A percentile compares a stretch with the other conserved stretches of the same genome.
phyloP scores from a whole-genome alignment of 2,329 filamentous ascomycete genomes.

The Mariannaea elegans region DNA sequence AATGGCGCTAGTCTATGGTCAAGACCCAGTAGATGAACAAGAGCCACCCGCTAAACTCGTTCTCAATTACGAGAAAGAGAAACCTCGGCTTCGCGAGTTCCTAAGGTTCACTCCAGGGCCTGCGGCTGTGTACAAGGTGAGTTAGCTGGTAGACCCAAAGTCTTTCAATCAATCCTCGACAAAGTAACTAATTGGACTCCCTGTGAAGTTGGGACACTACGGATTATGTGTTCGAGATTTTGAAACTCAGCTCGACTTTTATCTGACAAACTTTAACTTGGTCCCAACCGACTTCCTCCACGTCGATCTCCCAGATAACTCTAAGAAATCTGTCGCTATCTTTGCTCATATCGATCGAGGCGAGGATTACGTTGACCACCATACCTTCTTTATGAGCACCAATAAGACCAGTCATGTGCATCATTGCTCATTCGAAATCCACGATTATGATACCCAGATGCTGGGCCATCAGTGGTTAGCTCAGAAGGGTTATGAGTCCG shows the following conservation, averaged over 20 bases:
- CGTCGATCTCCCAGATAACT: background rate
- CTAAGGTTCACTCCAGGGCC: slow-evolving; percentile 2
- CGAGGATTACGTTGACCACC: slow-evolving; percentile 60
- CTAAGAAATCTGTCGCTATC: slow-evolving; percentile 20
- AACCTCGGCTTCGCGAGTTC: slow-evolving; percentile 7
- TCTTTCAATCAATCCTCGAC: background rate
- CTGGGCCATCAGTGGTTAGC: slow-evolving; percentile 64
- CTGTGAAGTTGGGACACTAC: slow-evolving; percentile 15
- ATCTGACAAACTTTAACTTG: slow-evolving; percentile 12
- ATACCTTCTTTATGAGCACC: slow-evolving; percentile 38
- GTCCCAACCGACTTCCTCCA: slow-evolving; percentile 19
- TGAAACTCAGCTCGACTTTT: slow-evolving; percentile 12
- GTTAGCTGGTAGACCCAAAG: background rate
- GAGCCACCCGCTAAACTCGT: background rate
- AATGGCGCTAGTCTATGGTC: background rate
- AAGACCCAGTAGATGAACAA: background rate
- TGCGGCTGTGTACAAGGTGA: slow-evolving; percentile 12
- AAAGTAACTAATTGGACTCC: background rate
- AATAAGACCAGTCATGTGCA: background rate
- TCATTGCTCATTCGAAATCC: slow-evolving; percentile 54
- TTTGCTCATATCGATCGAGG: slow-evolving; percentile 67
- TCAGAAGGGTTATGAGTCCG: slow-evolving; percentile 58
- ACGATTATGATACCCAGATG: slow-evolving; percentile 68
- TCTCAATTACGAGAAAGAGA: slow-evolving; percentile 1
- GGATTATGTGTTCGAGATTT: slow-evolving; percentile 11